A percentile compares a stretch with the other conserved stretches of the same genome.
phyloP scores from a whole-genome alignment of 73 alveolate species.

The Symbiodinium pilosum region DNA sequence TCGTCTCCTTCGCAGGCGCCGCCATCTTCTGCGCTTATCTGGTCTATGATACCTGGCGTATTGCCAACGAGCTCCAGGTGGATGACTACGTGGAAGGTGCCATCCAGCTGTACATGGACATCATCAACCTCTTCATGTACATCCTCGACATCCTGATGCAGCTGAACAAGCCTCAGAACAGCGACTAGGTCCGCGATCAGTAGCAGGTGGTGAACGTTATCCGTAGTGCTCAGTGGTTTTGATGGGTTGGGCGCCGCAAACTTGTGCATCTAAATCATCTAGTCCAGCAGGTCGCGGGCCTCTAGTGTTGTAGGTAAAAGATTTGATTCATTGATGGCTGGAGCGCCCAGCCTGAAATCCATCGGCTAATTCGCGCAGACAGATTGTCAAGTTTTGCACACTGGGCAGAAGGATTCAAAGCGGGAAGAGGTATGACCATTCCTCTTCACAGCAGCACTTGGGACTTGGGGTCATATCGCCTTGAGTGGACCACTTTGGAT shows the following conservation, averaged over 20 bases:
- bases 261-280: neutral
- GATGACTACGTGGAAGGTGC: conserved; percentile 91
- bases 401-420: too few species aligned
- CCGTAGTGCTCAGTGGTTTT: too few species aligned
- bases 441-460: neutral
- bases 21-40: conserved; percentile 62
- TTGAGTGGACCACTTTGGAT: too few species aligned
- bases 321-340: too few species aligned
- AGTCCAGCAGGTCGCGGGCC: too few species aligned
- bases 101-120: conserved; percentile 83
- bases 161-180: conserved; percentile 21
- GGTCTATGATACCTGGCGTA: conserved; percentile 88
- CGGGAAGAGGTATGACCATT: too few species aligned
- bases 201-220: too few species aligned
- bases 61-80: conserved; percentile 72
- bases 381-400: too few species aligned
- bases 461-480: neutral
- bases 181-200: neutral
- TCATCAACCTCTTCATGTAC: conserved; percentile 62
- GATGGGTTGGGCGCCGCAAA: too few species aligned
- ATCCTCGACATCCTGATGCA: conserved; percentile 61
- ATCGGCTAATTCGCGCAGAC: too few species aligned
- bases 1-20: conserved; percentile 74
- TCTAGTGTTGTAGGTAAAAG: too few species aligned
- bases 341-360: too few species aligned